Conservation (phyloP, 129 eudicot species). For the Helianthus tuberosus region DNA sequence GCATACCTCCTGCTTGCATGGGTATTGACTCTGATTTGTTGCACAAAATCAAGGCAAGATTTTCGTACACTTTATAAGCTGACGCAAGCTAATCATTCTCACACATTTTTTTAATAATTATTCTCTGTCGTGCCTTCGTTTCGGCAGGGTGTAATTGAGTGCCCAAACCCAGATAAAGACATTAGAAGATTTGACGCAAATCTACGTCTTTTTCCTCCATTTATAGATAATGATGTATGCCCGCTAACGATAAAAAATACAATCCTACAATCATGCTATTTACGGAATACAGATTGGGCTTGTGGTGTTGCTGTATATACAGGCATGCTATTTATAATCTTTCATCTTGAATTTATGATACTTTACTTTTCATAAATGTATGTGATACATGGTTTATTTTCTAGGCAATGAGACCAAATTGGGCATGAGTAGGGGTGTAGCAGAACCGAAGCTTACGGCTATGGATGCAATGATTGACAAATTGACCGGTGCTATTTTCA, state of each 20-base stretch:
- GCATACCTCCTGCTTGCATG: conserved; percentile 92
- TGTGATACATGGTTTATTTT: conserved; percentile 15
- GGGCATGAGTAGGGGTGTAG: conserved; percentile 98
- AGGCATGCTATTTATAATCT: conserved; percentile 50
- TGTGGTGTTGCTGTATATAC: conserved; percentile 99
- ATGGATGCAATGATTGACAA: conserved; percentile 99
- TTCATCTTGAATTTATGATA: neutral
- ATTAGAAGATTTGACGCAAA: conserved; percentile 96
- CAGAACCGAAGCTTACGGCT: conserved; percentile 99
- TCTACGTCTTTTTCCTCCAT: conserved; percentile 94
- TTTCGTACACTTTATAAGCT: conserved; percentile 19
- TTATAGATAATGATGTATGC: conserved; percentile 88
- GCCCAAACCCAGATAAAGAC: conserved; percentile 93
- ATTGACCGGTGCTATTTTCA: conserved; percentile 95
- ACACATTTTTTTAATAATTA: conserved; percentile 7
- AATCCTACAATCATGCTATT: conserved; percentile 93
- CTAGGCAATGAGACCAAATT: conserved; percentile 95
- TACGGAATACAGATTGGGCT: conserved; percentile 98
- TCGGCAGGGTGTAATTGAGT: conserved; percentile 91
- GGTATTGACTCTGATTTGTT: conserved; percentile 89
- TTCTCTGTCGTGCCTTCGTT: conserved; percentile 12
- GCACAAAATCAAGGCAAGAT: conserved; percentile 94
- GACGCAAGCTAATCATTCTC: conserved; percentile 14
- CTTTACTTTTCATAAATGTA: neutral
- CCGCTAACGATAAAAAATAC: conserved; percentile 95